Conservation (phyloP, 2,329 filamentous ascomycete genomes). For the Neopestalotiopsis sp. region DNA sequence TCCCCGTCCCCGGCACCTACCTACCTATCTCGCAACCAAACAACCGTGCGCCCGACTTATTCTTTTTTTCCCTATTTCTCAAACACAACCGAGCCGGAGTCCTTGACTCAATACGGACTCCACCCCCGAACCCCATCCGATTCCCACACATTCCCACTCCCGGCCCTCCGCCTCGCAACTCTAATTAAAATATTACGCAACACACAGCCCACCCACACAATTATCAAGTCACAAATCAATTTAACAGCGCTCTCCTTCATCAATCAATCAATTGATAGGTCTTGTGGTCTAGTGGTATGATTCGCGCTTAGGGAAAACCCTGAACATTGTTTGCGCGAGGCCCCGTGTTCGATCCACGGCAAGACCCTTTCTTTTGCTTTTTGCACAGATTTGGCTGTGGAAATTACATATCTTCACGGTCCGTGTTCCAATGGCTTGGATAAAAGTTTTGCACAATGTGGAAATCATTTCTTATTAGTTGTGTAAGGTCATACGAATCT, state of each 20-base stretch:
- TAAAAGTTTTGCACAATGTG: too few relatives aligned
- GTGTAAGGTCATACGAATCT: too few relatives aligned
- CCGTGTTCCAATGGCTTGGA: too few relatives aligned
- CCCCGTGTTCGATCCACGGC: slow-evolving; percentile 2
- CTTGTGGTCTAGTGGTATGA: slow-evolving; percentile 4
- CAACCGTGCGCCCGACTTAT: too few relatives aligned
- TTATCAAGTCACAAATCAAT: not conserved
- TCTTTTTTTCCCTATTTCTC: not conserved
- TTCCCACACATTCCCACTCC: not conserved
- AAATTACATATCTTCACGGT: too few relatives aligned
- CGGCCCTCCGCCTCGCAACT: not conserved
- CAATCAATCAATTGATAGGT: not conserved
- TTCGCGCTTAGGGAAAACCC: slow-evolving; percentile 1
- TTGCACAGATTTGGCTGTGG: not conserved
- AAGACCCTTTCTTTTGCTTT: not conserved
- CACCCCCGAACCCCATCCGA: not conserved
- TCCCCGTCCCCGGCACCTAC: too few relatives aligned
- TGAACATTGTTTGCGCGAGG: slow-evolving; percentile 2
- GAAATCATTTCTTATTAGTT: too few relatives aligned
- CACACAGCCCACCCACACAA: not conserved
- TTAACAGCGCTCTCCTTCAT: not conserved
- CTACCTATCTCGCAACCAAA: too few relatives aligned
- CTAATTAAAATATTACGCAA: not conserved
- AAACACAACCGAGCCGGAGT: not conserved
- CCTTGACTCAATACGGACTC: not conserved